These are phyloP conservation scores for Ophiorrhiza pumila DNA, from an alignment of 257 asterid genomes.

Conservation along the genomic window DNA sequence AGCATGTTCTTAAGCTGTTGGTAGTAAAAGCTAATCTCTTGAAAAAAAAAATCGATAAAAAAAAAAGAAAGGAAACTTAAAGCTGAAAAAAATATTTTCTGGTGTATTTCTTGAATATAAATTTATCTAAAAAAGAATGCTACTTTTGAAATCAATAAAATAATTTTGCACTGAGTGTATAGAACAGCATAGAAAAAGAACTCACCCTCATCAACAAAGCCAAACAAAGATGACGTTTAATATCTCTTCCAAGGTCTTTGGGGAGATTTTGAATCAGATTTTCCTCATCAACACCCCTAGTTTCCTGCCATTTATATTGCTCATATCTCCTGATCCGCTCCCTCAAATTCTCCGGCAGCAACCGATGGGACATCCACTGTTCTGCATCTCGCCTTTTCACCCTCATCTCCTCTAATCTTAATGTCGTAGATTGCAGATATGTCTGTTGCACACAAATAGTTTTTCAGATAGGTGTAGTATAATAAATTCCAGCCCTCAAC, in stretches of 20 bases:
- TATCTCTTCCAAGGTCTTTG: constrained; percentile 94
- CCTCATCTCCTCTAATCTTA: constrained; percentile 95
- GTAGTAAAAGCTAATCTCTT: no score
- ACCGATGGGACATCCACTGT: constrained; percentile 97
- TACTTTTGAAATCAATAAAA: not conserved
- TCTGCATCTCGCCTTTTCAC: constrained; percentile 97
- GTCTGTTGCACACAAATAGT: constrained; percentile 55
- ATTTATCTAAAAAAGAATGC: not conserved
- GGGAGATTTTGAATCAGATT: constrained; percentile 79
- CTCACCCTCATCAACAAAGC: constrained; percentile 83
- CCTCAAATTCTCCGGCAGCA: constrained; percentile 77
- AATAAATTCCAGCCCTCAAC: not conserved
- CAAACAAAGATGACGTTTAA: constrained; percentile 90
- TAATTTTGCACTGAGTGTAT: not conserved
- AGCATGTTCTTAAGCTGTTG: not conserved
- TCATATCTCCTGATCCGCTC: constrained; percentile 87
- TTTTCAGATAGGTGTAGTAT: not conserved
- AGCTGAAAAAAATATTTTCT: not conserved
- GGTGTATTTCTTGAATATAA: not conserved
- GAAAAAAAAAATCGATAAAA: no score
- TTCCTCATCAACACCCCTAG: constrained; percentile 95
- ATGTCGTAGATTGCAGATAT: constrained; percentile 85
- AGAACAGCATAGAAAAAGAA: constrained; percentile 6
- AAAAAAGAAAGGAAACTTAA: not conserved
- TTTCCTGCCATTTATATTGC: constrained; percentile 97